These are phyloP conservation scores for Hsuehochloa calcarea DNA, from an alignment of 176 grass and related monocot genomes.

Conservation along the genomic window DNA sequence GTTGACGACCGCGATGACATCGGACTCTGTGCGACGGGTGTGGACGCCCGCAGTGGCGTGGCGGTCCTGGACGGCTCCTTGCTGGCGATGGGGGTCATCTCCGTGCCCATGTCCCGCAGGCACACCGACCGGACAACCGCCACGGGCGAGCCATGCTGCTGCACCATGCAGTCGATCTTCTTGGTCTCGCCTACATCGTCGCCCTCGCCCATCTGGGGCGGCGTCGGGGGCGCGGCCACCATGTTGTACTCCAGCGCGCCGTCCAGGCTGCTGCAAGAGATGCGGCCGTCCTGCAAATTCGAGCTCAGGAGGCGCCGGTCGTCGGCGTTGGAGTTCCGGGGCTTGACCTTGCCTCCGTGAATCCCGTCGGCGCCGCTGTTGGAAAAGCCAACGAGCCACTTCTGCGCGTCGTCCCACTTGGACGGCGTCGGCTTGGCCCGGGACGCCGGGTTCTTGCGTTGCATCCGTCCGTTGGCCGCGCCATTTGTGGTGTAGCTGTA, in stretches of 20 bases:
- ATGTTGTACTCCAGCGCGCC: conserved; percentile 63
- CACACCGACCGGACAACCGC: conserved; percentile 50
- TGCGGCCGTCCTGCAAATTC: conserved; percentile 69
- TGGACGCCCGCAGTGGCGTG: conserved; percentile 70
- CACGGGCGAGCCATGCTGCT: conserved; percentile 25
- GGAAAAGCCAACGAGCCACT: conserved; percentile 79
- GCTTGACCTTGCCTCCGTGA: conserved; percentile 43
- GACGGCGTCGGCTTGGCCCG: conserved; percentile 75
- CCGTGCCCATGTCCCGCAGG: conserved; percentile 91
- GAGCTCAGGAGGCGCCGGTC: conserved; percentile 65
- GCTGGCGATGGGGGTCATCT: conserved; percentile 98
- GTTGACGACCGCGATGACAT: conserved; percentile 75
- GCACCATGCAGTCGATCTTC: conserved; percentile 63
- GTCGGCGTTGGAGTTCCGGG: conserved; percentile 80
- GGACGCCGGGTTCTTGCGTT: conserved; percentile 42
- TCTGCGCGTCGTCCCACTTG: conserved; percentile 98
- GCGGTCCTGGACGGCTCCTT: conserved; percentile 91
- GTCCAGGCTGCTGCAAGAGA: conserved; percentile 88
- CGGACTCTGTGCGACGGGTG: conserved; percentile 71
- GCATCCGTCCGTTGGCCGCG: not conserved
- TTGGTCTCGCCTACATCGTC: conserved; percentile 76
- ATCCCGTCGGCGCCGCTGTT: conserved; percentile 27
- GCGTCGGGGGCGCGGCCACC: conserved; percentile 21
- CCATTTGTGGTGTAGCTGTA: conserved; percentile 43
- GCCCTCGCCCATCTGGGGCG: not conserved